Base-by-base conservation (phyloP, 2,329 filamentous ascomycete species). In the Colletotrichum gloeosporioides region DNA sequence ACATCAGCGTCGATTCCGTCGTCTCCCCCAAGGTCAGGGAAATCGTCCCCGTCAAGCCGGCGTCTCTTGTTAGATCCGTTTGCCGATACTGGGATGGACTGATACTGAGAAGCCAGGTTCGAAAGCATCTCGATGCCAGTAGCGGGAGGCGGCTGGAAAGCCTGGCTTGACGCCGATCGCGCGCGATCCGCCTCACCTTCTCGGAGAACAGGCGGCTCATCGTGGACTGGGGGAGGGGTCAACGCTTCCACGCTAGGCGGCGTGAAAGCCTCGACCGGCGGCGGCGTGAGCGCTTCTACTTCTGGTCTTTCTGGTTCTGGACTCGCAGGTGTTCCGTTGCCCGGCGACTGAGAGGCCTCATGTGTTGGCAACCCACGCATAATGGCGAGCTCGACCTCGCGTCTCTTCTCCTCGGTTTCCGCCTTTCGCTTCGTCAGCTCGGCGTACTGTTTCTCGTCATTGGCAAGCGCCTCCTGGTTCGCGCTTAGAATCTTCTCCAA, bases 361-460 rank as follows among this genome's bases (percentile, higher is more conserved):
- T 87, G 88, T 10, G 92, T 90, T 2, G 91, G 90, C 16, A 98
- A 90, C 10, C 95, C 95, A 68, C 94, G 92, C 90, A 99, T 95
- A 79, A 99, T 99, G 65, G 92, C 93, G 79, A 96, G 92, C 84
- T 99, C 97, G 9, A 99, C 96, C 64, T 97, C 94, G 69, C 93
- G 92, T 84, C 98, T 98, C 86, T 95, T 96, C 22, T 89, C 87
- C 80, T 98, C 96, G 18, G 96, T 95, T 72, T 93, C 92, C 4
- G 87, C 85, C 79, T 94, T 95, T 72, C 93, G 92, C n/a, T 87
- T 88, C 5, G 88, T 86, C 25, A 99, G 85, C 18, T 94, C 90
- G 8, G 89, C 83, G n/a, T 92, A 87, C 44, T 93, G 89, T 6
- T 88, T 85, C 80, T 95, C 92, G 74, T 99, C 96, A 18, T 89